Evolutionary conservation across 345 rosid species (phyloP).

Genomic region (Syzygium jambos): DNA sequence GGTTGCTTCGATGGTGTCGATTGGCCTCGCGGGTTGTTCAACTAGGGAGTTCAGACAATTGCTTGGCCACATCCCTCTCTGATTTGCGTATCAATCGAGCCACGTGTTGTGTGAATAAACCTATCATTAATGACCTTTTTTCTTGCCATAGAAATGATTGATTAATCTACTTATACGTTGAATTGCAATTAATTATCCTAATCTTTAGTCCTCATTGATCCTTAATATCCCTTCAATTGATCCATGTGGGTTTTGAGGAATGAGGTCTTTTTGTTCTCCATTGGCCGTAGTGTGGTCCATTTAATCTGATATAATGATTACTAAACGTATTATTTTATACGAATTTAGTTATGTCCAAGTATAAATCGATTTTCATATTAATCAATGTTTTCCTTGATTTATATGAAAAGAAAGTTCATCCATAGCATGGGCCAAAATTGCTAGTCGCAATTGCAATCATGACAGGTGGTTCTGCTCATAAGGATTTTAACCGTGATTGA

Average conservation of each 20-base stretch:
- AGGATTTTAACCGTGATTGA: background rate
- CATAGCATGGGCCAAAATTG: background rate
- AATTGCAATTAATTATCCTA: background rate
- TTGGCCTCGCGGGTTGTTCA: background rate
- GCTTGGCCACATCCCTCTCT: background rate
- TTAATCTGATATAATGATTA: background rate
- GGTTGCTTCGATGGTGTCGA: background rate
- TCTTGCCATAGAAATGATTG: background rate
- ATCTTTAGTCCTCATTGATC: background rate
- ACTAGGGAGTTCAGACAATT: background rate
- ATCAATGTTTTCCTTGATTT: no score
- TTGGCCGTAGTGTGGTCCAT: background rate
- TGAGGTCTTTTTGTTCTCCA: background rate
- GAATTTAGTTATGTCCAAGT: background rate
- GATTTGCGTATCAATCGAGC: background rate
- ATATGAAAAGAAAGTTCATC: background rate
- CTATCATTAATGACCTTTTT: background rate
- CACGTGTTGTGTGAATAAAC: background rate
- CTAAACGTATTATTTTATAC: background rate
- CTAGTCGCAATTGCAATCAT: background rate
- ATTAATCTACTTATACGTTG: background rate
- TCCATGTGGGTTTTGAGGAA: background rate
- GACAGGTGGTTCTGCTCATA: background rate
- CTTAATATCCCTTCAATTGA: background rate
- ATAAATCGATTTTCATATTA: background rate